Evolutionary conservation across 768 basidiomycete genomes (phyloP).

Genomic region (Polyporus arcularius): DNA sequence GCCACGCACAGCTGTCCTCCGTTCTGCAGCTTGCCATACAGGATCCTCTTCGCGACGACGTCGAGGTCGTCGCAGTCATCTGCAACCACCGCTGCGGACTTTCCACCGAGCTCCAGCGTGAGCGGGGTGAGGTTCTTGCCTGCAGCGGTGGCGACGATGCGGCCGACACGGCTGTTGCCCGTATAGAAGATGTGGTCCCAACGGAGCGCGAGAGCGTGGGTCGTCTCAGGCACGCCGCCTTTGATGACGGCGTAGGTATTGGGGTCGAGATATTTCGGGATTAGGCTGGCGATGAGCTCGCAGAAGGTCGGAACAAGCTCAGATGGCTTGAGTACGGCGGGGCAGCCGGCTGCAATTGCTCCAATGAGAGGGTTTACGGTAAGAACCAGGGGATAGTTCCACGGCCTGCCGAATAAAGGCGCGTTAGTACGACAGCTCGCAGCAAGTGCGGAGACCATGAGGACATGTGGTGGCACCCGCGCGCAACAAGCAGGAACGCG

Average conservation of each 20-base stretch:
- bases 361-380: slow-evolving; percentile 61
- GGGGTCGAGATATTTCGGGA: slow-evolving; percentile 57
- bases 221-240: slow-evolving; percentile 43
- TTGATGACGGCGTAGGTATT: slow-evolving; percentile 55
- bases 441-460: background rate
- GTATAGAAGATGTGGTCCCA: slow-evolving; percentile 45
- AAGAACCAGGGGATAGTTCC: slow-evolving; percentile 67
- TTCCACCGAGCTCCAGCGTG: slow-evolving; percentile 46
- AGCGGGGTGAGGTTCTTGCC: slow-evolving; percentile 45
- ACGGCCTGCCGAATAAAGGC: slow-evolving; percentile 44
- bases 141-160: slow-evolving; percentile 42
- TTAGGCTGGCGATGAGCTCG: slow-evolving; percentile 49
- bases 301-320: slow-evolving; percentile 56
- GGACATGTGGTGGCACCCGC: too few relatives aligned
- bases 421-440: background rate
- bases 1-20: slow-evolving; percentile 58
- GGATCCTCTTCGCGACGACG: slow-evolving; percentile 60
- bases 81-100: slow-evolving; percentile 49
- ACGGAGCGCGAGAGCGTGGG: slow-evolving; percentile 36
- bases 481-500: too few relatives aligned
- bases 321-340: slow-evolving; percentile 67
- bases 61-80: slow-evolving; percentile 44
- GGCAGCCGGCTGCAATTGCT: slow-evolving; percentile 75
- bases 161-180: slow-evolving; percentile 35
- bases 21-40: slow-evolving; percentile 69